Evolutionary conservation across 208 protist species (phyloP), one percentile per base, ranked within the genome.

Genomic region (Acanthamoeba healyi): DNA sequence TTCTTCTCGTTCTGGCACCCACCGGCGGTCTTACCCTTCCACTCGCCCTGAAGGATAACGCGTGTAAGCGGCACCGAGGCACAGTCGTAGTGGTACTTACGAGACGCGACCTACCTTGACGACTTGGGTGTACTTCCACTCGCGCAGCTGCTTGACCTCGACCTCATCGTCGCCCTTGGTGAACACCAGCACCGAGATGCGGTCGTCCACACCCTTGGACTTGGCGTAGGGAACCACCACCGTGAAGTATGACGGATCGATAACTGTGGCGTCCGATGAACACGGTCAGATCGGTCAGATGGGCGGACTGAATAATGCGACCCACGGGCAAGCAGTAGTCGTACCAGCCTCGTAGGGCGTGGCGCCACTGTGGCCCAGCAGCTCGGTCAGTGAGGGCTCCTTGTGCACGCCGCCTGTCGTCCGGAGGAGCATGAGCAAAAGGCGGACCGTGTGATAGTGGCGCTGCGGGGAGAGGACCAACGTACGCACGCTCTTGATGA

Each of bases 1-100:
- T 89, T 89, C 81, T 89, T 89, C 81, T 89, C 81, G 54, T 89
- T 89, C 51, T 89, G 81, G 32, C 81, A 89, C 2, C 81, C 81
- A n/a, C 81, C 81, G n/a, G 81, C 81, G 1, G 81, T 89, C 36
- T 54, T 63, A 24, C 81, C 81, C 40, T 89, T 89, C 81, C 81
- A 89, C 42, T 89, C 81, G 6, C 81, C 81, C 51, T 89, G 46
- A 9, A 15, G 46, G 17, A 51, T 9, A 56, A 56, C 49, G 12
- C 1, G 14, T 19, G 4, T 3, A 58, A 12, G 51, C 12, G 51
- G 17, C 12, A 58, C 6, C 6, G 17, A 19, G 6, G 14, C 17
- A 12, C 19, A 26, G 12, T 19, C 51, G 51, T 77, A 15, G n/a
- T n/a, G n/a, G n/a, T n/a, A n/a, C n/a, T n/a, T n/a, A n/a, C n/a